Base-by-base conservation (phyloP, 768 basidiomycete species). In the Russula olivacea region DNA sequence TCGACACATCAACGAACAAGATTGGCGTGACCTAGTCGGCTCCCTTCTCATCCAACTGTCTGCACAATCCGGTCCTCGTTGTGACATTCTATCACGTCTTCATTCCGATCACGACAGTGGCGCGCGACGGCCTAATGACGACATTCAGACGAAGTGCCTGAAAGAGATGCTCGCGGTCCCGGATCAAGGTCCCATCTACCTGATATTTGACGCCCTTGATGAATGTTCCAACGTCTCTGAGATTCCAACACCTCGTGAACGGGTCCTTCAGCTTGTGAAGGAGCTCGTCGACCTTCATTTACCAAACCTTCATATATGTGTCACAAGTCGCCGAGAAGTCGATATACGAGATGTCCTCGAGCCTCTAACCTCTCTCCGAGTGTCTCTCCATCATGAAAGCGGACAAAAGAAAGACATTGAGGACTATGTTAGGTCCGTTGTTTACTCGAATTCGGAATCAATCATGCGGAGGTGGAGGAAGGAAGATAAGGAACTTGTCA, bases 1-100 rank as follows among this genome's bases (percentile, higher is more conserved):
- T 15, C 30, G 43, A n/a, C 17, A 61, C 28, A 23, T 17, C 2
- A 6, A 32, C 5, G 55, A 47, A 15, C 61, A 62, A 36, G 25
- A 19, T 3, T 28, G 43, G 28, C 12, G 12, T 32, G n/a, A 55
- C 21, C 19, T 62, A 6, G 10, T 62, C 14, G 17, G 21, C 10
- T 62, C 61, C 12, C 25, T 62, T 17, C 38, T 55, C 21, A 55
- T 34, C 23, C 61, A 61, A n/a, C 32, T 61, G 1, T 55, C 53
- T 14, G 2, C 15, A 7, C 30, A 11, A 5, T 62, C 55, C 1
- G 17, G 3, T 7, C 3, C 34, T 5, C 21, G 47, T 32, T 52
- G 34, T 8, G 21, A 55, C 10, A 41, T 58, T 1, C 55, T 58
- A 3, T 34, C 36, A 30, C 23, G 15, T 8, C 23, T 58, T 9